Percentiles rank a stretch among this genome's conserved stretches.
Conservation (phyloP, 1,284 basidiomycete species). For the Trichosporon coremiiforme region DNA sequence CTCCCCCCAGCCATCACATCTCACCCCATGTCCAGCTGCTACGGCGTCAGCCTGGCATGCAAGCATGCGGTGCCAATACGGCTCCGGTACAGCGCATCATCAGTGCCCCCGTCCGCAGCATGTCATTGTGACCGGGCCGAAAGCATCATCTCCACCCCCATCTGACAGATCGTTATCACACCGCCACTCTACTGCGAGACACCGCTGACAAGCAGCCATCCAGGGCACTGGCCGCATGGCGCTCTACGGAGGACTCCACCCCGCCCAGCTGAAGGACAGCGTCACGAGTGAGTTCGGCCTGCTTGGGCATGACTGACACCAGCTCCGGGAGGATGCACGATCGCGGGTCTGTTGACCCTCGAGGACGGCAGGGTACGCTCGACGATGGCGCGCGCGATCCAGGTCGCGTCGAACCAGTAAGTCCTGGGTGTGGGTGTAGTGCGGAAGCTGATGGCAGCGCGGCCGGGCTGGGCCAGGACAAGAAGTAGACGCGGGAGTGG, state of each 20-base stretch:
- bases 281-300: slow-evolving; percentile 78
- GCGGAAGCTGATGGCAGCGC: slow-evolving; percentile 39
- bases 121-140: no score
- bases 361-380: slow-evolving; percentile 93
- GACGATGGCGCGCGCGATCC: slow-evolving; percentile 93
- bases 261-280: slow-evolving; percentile 94
- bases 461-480: slow-evolving; percentile 55
- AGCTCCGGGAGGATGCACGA: slow-evolving; percentile 99
- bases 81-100: background rate
- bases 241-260: slow-evolving; percentile 81
- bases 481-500: slow-evolving; percentile 37
- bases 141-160: background rate
- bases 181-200: background rate
- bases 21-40: no score
- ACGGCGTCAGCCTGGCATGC: background rate
- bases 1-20: no score
- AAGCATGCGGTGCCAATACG: background rate
- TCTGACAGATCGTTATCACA: background rate
- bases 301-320: slow-evolving; percentile 15
- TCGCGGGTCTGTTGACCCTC: slow-evolving; percentile 89
- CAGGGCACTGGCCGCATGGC: slow-evolving; percentile 98
- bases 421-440: slow-evolving; percentile 24
- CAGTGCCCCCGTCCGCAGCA: no score
- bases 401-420: slow-evolving; percentile 79
- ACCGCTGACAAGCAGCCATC: slow-evolving; percentile 65